Conservation (phyloP, 2,329 filamentous ascomycete genomes). For the Fusarium circinatum region DNA sequence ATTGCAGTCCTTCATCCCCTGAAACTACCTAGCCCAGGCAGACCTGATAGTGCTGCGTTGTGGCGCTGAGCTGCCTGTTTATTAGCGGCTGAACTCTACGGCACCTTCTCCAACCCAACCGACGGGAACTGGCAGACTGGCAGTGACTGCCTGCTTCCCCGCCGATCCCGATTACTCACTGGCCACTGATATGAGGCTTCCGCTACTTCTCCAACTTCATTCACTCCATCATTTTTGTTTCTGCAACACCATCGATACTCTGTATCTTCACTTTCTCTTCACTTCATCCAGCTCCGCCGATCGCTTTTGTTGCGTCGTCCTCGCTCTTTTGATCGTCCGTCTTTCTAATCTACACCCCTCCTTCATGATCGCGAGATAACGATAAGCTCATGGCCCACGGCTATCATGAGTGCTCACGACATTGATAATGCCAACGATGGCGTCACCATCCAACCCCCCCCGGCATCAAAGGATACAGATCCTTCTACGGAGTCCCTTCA, state of each 20-base stretch:
- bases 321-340: background rate
- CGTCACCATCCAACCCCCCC: background rate
- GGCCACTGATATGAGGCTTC: slow-evolving; percentile 1
- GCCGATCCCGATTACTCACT: slow-evolving; percentile 9
- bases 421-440: slow-evolving; percentile 5
- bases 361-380: slow-evolving; percentile 29
- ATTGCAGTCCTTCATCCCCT: background rate
- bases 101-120: slow-evolving; percentile 1
- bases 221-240: slow-evolving; percentile 15
- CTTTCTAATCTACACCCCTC: slow-evolving; percentile 11
- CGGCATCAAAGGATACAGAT: background rate
- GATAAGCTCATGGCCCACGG: slow-evolving; percentile 36
- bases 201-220: slow-evolving; percentile 25
- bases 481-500: background rate
- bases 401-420: slow-evolving; percentile 31
- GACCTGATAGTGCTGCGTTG: background rate
- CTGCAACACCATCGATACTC: slow-evolving; percentile 30
- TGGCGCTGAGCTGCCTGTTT: slow-evolving; percentile 21
- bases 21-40: background rate
- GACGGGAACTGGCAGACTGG: background rate
- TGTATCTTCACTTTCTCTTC: slow-evolving; percentile 24
- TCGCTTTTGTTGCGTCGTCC: background rate
- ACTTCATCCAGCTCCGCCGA: background rate
- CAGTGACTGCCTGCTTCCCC: slow-evolving; percentile 19
- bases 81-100: slow-evolving; percentile 6